A percentile compares a stretch with the other conserved stretches of the same genome.
phyloP scores from a whole-genome alignment of 2,329 filamentous ascomycete species.

The Graphilbum fragrans region DNA sequence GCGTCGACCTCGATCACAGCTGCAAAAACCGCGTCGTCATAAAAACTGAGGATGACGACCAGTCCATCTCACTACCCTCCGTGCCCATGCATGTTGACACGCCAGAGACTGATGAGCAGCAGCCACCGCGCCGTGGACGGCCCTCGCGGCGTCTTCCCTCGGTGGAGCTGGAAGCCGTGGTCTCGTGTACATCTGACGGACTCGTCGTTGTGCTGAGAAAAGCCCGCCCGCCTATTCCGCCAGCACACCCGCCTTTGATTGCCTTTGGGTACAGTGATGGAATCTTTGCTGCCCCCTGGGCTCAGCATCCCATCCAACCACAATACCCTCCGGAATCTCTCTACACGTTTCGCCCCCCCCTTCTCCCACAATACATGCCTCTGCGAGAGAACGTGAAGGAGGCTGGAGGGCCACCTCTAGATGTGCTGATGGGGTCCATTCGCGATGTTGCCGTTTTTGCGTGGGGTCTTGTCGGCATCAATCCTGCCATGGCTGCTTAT shows the following conservation, averaged over 20 bases:
- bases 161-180: slow-evolving; percentile 76
- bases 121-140: background rate
- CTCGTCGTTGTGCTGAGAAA: slow-evolving; percentile 69
- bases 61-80: background rate
- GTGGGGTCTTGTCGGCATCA: slow-evolving; percentile 72
- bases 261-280: slow-evolving; percentile 43
- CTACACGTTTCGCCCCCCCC: slow-evolving; percentile 29
- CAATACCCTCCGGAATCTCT: slow-evolving; percentile 28
- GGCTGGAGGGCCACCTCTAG: slow-evolving; percentile 39
- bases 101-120: too few species aligned
- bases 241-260: slow-evolving; percentile 34
- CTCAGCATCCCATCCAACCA: slow-evolving; percentile 48
- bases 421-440: slow-evolving; percentile 66
- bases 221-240: slow-evolving; percentile 58
- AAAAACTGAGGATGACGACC: slow-evolving; percentile 9
- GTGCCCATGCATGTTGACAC: background rate
- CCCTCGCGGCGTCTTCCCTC: slow-evolving; percentile 23
- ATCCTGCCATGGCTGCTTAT: slow-evolving; percentile 57
- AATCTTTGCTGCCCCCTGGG: slow-evolving; percentile 74
- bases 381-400: slow-evolving; percentile 29
- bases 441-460: slow-evolving; percentile 81
- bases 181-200: slow-evolving; percentile 82
- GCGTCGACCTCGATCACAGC: slow-evolving; percentile 8
- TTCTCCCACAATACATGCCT: slow-evolving; percentile 31
- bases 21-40: background rate